Percentiles rank a stretch among this genome's conserved stretches.
These are phyloP conservation scores for Cyclotella kingstonii DNA, from an alignment of 108 stramenopile species.

Conservation along the genomic window DNA sequence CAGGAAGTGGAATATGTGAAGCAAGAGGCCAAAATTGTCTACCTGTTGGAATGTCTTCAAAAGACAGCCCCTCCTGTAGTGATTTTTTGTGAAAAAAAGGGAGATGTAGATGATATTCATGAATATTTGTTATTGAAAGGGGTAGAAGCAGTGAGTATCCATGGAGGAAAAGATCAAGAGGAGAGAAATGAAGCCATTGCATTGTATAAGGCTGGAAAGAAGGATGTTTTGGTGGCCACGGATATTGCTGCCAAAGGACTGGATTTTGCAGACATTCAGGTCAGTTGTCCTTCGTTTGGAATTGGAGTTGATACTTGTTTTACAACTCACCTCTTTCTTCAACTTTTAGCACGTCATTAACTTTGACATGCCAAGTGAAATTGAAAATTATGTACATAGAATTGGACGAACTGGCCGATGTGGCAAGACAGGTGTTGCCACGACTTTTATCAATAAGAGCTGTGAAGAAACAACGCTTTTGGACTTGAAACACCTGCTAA, in stretches of 20 bases:
- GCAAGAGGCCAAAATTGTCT: slow-evolving; percentile 96
- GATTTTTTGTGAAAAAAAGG: slow-evolving; percentile 96
- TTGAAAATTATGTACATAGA: slow-evolving; percentile 94
- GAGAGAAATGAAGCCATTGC: slow-evolving; percentile 96
- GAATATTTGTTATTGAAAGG: slow-evolving; percentile 98
- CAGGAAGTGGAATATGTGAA: slow-evolving; percentile 99
- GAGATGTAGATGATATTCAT: slow-evolving; percentile 98
- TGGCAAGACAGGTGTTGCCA: slow-evolving; percentile 99
- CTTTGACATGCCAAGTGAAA: slow-evolving; percentile 99
- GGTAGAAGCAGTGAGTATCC: slow-evolving; percentile 96
- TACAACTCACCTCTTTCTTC: background rate
- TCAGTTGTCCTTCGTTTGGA: background rate
- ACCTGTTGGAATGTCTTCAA: slow-evolving; percentile 94
- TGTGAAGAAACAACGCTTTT: slow-evolving; percentile 91
- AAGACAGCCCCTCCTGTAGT: slow-evolving; percentile 98
- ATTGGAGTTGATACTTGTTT: too few species aligned
- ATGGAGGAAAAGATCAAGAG: slow-evolving; percentile 99
- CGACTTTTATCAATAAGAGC: slow-evolving; percentile 98
- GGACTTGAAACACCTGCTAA: slow-evolving; percentile 96
- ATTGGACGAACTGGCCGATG: slow-evolving; percentile 99
- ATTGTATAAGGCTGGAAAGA: slow-evolving; percentile 87
- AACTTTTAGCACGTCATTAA: slow-evolving; percentile 96
- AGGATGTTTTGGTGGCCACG: slow-evolving; percentile 98
- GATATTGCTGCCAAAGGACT: slow-evolving; percentile 99
- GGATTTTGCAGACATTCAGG: slow-evolving; percentile 93